Percentiles rank a stretch among this genome's conserved stretches.
Evolutionary conservation across 495 filamentous ascomycete genomes (phyloP).

Genomic region (Neurospora sp.): DNA sequence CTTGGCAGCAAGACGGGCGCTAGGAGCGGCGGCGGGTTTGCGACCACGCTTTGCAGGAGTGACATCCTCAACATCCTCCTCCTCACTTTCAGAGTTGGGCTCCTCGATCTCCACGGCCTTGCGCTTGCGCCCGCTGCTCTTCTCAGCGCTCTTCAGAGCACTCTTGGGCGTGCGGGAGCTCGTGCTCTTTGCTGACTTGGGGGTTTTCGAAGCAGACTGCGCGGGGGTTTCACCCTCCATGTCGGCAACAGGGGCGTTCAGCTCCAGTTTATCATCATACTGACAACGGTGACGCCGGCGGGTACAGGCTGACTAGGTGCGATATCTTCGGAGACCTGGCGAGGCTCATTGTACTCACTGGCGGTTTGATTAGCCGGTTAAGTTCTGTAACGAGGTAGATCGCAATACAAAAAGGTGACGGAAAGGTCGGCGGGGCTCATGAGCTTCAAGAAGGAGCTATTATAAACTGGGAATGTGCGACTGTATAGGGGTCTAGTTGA

Average conservation of each 20-base stretch:
- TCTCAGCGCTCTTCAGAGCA: not conserved
- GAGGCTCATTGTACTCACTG: not conserved
- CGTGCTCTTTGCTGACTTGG: conserved; percentile 12
- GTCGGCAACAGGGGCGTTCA: conserved; percentile 2
- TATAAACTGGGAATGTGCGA: not conserved
- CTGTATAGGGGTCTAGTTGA: not conserved
- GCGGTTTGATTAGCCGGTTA: not conserved
- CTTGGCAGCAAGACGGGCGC: conserved; percentile 18
- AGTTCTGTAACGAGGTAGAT: not conserved
- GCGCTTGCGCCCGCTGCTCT: conserved; percentile 17
- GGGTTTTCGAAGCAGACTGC: conserved; percentile 8
- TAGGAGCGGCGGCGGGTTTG: conserved; percentile 9
- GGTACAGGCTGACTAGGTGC: not conserved
- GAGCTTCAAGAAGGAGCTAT: not conserved
- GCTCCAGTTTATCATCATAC: conserved; percentile 3
- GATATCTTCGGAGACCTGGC: not conserved
- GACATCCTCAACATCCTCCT: not conserved
- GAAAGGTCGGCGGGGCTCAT: not conserved
- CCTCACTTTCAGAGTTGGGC: not conserved
- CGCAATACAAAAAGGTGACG: not conserved
- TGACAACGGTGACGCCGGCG: conserved; percentile 14
- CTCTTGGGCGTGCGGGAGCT: not conserved
- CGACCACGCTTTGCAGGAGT: conserved; percentile 13
- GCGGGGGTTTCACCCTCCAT: conserved; percentile 6
- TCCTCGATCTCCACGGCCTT: conserved; percentile 10